These are phyloP conservation scores for Mercurialis annua DNA, from an alignment of 345 rosid species.

Conservation along the genomic window DNA sequence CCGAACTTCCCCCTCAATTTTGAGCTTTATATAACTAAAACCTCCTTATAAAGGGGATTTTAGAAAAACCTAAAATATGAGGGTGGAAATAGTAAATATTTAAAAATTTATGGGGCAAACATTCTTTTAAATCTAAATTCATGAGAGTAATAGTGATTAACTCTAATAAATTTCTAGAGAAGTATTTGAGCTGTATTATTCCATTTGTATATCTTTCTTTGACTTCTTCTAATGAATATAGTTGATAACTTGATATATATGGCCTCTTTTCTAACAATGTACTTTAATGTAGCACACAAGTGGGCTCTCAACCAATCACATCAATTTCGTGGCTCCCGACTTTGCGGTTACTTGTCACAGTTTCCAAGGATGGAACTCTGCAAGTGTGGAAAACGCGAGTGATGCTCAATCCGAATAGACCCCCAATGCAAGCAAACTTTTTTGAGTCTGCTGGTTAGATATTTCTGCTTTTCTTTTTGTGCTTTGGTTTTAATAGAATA, in stretches of 20 bases:
- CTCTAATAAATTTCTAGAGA: background rate
- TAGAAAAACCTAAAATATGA: too few species aligned
- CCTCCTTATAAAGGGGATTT: too few species aligned
- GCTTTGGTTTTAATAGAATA: background rate
- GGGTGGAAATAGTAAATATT: too few species aligned
- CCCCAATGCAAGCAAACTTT: constrained; percentile 87
- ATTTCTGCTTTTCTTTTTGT: background rate
- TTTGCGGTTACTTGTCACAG: constrained; percentile 76
- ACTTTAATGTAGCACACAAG: constrained; percentile 58
- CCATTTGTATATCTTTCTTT: background rate
- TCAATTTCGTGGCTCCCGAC: constrained; percentile 87
- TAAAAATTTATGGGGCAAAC: too few species aligned
- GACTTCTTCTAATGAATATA: background rate
- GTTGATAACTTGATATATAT: background rate
- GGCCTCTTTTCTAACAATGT: background rate
- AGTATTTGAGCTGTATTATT: background rate
- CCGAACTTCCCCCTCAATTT: too few species aligned
- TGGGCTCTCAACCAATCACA: constrained; percentile 88
- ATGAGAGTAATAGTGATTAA: too few species aligned
- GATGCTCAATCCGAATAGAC: constrained; percentile 73
- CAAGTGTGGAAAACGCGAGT: constrained; percentile 94
- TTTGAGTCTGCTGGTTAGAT: constrained; percentile 85
- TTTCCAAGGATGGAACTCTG: constrained; percentile 86
- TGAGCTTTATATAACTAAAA: too few species aligned
- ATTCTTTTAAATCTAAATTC: too few species aligned